Conservation (phyloP, 495 filamentous ascomycete genomes). For the Penicillium roqueforti region DNA sequence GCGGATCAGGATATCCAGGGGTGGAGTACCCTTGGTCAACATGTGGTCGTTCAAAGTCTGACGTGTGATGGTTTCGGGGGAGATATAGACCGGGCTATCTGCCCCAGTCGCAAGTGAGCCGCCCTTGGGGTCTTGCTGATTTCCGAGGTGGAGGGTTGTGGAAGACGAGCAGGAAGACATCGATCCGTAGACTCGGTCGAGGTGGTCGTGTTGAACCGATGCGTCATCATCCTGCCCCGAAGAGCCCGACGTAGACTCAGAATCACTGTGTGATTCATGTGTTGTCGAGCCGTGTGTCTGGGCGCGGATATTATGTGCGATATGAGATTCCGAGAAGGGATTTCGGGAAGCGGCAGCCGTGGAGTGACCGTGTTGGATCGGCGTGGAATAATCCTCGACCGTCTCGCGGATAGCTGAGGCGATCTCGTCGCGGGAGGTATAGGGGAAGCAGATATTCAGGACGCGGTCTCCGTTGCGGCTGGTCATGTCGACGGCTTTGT, state of each 20-base stretch:
- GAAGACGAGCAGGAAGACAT: conserved; percentile 54
- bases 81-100: conserved; percentile 35
- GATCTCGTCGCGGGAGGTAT: conserved; percentile 94
- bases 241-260: conserved; percentile 34
- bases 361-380: conserved; percentile 42
- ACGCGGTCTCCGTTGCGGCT: conserved; percentile 75
- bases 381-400: conserved; percentile 73
- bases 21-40: conserved; percentile 78
- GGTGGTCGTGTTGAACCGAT: conserved; percentile 23
- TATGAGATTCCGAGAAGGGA: conserved; percentile 83
- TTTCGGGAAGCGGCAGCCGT: conserved; percentile 38
- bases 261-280: conserved; percentile 36
- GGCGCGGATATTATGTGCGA: conserved; percentile 73
- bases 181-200: conserved; percentile 48
- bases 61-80: conserved; percentile 82
- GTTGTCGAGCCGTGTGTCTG: conserved; percentile 44
- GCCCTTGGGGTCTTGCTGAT: conserved; percentile 28
- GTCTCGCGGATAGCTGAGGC: conserved; percentile 85
- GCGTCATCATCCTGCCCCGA: conserved; percentile 35
- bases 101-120: conserved; percentile 19
- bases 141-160: conserved; percentile 45
- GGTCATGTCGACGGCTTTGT: conserved; percentile 77
- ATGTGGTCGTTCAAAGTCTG: conserved; percentile 74
- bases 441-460: conserved; percentile 95
- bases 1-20: conserved; percentile 81